These are phyloP conservation scores for Chaetomiaceae sp. DNA, from an alignment of 2,329 filamentous ascomycete genomes.

Conservation along the genomic window DNA sequence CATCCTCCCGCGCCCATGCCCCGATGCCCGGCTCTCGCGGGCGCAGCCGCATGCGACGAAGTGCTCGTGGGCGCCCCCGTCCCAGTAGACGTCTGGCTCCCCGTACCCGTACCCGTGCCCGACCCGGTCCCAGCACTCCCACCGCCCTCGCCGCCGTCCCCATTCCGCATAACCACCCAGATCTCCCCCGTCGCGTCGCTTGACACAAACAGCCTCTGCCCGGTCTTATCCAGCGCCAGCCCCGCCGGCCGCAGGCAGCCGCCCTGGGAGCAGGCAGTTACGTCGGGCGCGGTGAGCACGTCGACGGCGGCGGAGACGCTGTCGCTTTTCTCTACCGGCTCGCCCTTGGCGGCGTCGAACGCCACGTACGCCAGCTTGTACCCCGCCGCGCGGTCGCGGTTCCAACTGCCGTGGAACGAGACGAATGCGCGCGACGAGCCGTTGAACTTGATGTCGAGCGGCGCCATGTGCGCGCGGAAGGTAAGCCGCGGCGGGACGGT, in stretches of 20 bases:
- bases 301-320: slow-evolving; percentile 45
- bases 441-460: slow-evolving; percentile 65
- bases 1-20: slow-evolving; percentile 12
- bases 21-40: background rate
- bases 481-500: slow-evolving; percentile 49
- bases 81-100: no score
- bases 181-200: slow-evolving; percentile 61
- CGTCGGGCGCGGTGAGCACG: slow-evolving; percentile 50
- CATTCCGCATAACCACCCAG: slow-evolving; percentile 42
- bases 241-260: slow-evolving; percentile 59
- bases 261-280: slow-evolving; percentile 43
- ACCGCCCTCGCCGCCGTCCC: slow-evolving; percentile 16
- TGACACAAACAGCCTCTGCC: slow-evolving; percentile 54
- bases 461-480: slow-evolving; percentile 60
- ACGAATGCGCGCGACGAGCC: slow-evolving; percentile 56
- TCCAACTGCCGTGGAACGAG: slow-evolving; percentile 65
- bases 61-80: background rate
- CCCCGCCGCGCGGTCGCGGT: slow-evolving; percentile 38
- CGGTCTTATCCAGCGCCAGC: slow-evolving; percentile 41
- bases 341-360: slow-evolving; percentile 35
- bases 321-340: slow-evolving; percentile 33
- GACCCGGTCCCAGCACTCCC: slow-evolving; percentile 3
- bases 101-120: background rate
- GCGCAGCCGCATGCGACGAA: background rate
- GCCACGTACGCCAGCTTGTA: slow-evolving; percentile 39